Evolutionary conservation across 2,329 filamentous ascomycete species (phyloP).

Genomic region (Penicillium sp.): DNA sequence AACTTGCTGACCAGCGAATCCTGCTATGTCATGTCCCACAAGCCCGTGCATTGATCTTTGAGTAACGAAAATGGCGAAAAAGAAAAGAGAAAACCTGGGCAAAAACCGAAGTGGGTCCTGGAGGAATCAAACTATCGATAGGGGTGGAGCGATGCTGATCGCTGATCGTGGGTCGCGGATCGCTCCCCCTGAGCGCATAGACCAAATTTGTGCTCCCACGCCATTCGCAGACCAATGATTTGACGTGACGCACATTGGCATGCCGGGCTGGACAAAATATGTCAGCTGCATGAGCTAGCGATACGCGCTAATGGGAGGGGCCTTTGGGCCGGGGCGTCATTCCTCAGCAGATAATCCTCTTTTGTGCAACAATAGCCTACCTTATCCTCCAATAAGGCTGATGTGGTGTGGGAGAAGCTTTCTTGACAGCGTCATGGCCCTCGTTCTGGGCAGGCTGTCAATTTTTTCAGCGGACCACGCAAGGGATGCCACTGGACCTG

Average conservation of each 20-base stretch:
- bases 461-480: neutral
- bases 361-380: slow-evolving; percentile 5
- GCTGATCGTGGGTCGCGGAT: slow-evolving; percentile 9
- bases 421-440: slow-evolving; percentile 2
- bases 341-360: neutral
- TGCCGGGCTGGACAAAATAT: slow-evolving; percentile 1
- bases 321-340: neutral
- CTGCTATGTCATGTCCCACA: neutral
- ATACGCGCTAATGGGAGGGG: neutral
- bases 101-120: neutral
- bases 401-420: slow-evolving; percentile 7
- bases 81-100: neutral
- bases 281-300: neutral
- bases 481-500: neutral
- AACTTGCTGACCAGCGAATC: neutral
- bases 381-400: slow-evolving; percentile 3
- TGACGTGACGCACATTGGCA: slow-evolving; percentile 5
- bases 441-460: neutral
- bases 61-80: neutral
- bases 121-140: neutral
- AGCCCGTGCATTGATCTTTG: neutral
- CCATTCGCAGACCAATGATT: slow-evolving; percentile 5
- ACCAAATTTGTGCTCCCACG: slow-evolving; percentile 3
- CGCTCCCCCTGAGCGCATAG: slow-evolving; percentile 12
- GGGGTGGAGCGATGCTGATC: slow-evolving; percentile 5